A percentile compares a stretch with the other conserved stretches of the same genome.
Evolutionary conservation across 2,329 filamentous ascomycete species (phyloP).

Genomic region (Raffaelea albimanens): DNA sequence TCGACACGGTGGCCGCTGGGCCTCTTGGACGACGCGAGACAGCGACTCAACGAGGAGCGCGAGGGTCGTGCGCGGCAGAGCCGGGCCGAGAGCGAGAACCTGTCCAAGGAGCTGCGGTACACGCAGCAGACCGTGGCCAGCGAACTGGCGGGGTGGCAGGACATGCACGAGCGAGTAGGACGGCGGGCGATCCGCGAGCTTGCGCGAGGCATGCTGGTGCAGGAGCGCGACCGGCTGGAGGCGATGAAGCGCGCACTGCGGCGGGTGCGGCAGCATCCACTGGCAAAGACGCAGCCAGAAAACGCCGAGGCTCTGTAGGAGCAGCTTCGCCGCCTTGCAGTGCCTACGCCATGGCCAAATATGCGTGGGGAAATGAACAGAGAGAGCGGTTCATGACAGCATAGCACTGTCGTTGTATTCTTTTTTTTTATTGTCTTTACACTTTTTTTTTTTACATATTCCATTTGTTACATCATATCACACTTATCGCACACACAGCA

Average conservation of each 20-base stretch:
- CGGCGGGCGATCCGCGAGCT: conserved; percentile 65
- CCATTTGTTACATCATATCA: no score
- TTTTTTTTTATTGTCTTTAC: no score
- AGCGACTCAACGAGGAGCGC: conserved; percentile 72
- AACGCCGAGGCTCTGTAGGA: no score
- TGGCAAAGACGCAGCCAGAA: no score
- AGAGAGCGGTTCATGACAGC: no score
- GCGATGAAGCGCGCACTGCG: conserved; percentile 73
- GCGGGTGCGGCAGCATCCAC: conserved; percentile 34
- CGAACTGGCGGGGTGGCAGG: conserved; percentile 90
- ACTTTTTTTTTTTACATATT: no score
- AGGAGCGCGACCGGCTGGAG: conserved; percentile 69
- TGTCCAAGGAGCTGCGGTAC: conserved; percentile 78
- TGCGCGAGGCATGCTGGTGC: conserved; percentile 67
- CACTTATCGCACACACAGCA: no score
- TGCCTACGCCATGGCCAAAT: no score
- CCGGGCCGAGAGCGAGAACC: conserved; percentile 58
- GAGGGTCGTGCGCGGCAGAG: conserved; percentile 68
- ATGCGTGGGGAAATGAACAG: neutral
- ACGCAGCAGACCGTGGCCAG: conserved; percentile 88
- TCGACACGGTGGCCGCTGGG: conserved; percentile 72
- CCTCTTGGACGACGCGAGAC: conserved; percentile 78
- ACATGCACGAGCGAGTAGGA: conserved; percentile 72
- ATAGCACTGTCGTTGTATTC: no score
- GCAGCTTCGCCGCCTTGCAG: no score